phyloP scores from a whole-genome alignment of 495 filamentous ascomycete species.

The Pyrenopolyporus hunteri region DNA sequence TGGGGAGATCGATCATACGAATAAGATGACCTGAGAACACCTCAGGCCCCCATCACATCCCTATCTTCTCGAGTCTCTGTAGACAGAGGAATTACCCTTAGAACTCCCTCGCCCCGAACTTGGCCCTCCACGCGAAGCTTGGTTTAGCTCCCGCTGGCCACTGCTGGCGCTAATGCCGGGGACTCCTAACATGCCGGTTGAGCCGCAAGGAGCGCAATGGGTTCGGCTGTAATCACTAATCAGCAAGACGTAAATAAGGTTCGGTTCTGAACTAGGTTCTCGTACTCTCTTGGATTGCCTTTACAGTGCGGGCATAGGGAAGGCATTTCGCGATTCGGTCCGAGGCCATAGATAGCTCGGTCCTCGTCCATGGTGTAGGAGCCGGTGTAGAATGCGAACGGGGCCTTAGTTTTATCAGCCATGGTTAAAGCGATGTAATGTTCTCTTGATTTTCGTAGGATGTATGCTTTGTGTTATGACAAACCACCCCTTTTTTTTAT shows the following conservation, averaged over 20 bases:
- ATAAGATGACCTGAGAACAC: neutral
- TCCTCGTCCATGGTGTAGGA: conserved; percentile 24
- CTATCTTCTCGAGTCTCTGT: conserved; percentile 16
- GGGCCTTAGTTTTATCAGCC: conserved; percentile 17
- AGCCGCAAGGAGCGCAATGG: conserved; percentile 23
- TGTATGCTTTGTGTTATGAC: neutral
- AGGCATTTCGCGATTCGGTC: conserved; percentile 32
- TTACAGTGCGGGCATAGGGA: conserved; percentile 33
- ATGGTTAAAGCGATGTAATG: neutral
- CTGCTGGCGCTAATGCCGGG: conserved; percentile 14
- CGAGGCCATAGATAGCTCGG: conserved; percentile 27
- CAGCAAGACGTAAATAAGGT: neutral
- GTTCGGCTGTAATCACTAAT: conserved; percentile 14
- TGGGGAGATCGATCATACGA: neutral
- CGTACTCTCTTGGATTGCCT: conserved; percentile 37
- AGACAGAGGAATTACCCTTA: conserved; percentile 16
- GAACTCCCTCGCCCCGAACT: conserved; percentile 30
- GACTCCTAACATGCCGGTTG: conserved; percentile 33
- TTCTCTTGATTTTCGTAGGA: neutral
- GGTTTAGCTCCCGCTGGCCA: conserved; percentile 9
- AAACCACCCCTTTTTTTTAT: neutral
- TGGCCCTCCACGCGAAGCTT: conserved; percentile 23
- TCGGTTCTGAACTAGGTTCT: neutral
- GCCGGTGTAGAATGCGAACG: conserved; percentile 21
- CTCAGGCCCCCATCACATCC: neutral